Evolutionary conservation across 1,284 basidiomycete species (phyloP), one percentile per base, ranked within the genome.

Genomic region (Leccinum angustisporum): DNA sequence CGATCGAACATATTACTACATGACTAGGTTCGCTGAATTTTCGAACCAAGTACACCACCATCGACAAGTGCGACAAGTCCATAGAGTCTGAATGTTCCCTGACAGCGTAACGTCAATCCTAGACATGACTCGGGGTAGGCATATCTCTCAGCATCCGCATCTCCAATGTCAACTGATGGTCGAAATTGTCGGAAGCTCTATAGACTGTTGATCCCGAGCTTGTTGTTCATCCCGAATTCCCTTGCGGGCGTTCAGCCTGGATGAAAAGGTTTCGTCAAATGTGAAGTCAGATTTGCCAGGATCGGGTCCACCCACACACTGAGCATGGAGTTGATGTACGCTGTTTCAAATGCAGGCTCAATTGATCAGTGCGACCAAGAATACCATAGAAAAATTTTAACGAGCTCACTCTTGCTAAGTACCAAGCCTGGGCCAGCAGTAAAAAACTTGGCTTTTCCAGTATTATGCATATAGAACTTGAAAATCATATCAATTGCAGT

Each of bases 261-360:
- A n/a, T 40, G 16, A 9, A 4, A 53, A 40, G 18, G 1, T 5
- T 38, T 5, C n/a, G 9, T 36, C 31, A 16, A 48, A 27, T 25
- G 7, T 16, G 9, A 4, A 3, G 25, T 25, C 25, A 25, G 4
- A 25, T 25, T 25, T 3, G 8, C 7, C 14, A 33, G 8, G 14
- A 50, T 33, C 13, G 13, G 16, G 54, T n/a, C 33, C 4, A 18
- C 69, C 61, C 57, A 69, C 68, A 69, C 66, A 9, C 63, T 55
- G 5, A 71, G 53, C 66, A 70, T 72, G 21, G 66, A 73, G 43
- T 73, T 70, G 48, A 58, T 13, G 27, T 67, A 73, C 27, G 27
- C 27, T 27, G 27, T 27, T 27, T 5, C 27, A 27, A 27, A 27
- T 46, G 64, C 71, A 33, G 1, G 27, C 13, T 59, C 4, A 57